Evolutionary conservation across 2,329 filamentous ascomycete genomes (phyloP).

Genomic region (Fusarium dlaminii): DNA sequence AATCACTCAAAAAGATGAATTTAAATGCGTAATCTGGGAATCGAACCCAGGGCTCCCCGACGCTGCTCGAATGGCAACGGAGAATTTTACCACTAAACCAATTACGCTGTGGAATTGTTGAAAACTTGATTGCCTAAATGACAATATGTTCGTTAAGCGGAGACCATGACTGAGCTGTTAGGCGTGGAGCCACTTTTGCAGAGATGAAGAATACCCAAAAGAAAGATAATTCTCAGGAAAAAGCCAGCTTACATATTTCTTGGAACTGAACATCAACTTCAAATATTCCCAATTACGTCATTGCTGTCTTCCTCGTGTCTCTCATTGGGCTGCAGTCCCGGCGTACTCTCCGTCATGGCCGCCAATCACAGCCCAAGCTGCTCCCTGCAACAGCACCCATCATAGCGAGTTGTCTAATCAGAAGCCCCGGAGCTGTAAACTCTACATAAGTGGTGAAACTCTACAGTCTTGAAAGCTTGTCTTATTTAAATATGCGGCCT

Average conservation of each 20-base stretch:
- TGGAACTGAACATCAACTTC: no score
- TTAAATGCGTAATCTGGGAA: constrained; percentile 16
- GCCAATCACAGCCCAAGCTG: not conserved
- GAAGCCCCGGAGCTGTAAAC: not conserved
- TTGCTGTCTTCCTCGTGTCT: not conserved
- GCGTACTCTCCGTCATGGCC: not conserved
- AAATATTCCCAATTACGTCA: not conserved
- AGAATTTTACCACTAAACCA: constrained; percentile 29
- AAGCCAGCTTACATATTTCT: not conserved
- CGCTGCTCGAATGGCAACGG: constrained; percentile 18
- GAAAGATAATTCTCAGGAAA: not conserved
- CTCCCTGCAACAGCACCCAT: not conserved
- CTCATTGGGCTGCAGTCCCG: not conserved
- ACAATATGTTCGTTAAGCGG: accelerated
- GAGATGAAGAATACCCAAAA: not conserved
- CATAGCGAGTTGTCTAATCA: not conserved
- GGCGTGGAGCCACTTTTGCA: not conserved
- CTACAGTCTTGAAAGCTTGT: not conserved
- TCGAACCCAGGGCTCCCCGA: constrained; percentile 24
- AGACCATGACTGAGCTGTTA: not conserved
- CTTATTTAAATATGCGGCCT: not conserved
- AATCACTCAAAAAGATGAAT: accelerated
- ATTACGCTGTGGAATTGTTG: constrained; percentile 1
- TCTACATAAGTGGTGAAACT: not conserved
- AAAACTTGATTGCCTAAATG: accelerated